A percentile compares a stretch with the other conserved stretches of the same genome.
Evolutionary conservation across 441 rosid genomes (phyloP).

Genomic region (Adansonia gregorii): DNA sequence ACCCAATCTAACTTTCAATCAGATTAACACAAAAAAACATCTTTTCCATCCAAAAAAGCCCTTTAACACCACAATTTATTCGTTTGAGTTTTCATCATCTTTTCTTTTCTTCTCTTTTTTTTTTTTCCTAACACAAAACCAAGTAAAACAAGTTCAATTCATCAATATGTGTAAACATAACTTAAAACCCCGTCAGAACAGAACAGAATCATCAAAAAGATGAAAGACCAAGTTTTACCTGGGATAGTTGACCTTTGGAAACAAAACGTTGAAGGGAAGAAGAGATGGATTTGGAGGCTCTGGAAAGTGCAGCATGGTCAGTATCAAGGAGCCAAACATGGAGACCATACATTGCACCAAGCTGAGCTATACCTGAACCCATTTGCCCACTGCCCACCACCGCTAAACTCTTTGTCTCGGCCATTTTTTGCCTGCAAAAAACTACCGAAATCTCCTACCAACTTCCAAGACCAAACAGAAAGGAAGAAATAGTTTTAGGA

Average conservation of each 20-base stretch:
- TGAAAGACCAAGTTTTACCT: slow-evolving; percentile 40
- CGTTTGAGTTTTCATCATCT: not conserved
- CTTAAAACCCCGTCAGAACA: not conserved
- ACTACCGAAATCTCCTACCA: not conserved
- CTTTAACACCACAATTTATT: not conserved
- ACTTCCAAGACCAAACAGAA: not conserved
- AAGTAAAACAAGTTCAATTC: not conserved
- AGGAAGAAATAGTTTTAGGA: not conserved
- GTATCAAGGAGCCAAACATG: slow-evolving; percentile 62
- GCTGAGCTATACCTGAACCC: slow-evolving; percentile 94
- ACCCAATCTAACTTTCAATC: not conserved
- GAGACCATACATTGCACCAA: slow-evolving; percentile 68
- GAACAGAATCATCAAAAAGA: not conserved
- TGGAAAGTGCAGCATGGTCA: slow-evolving; percentile 60
- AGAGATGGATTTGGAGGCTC: slow-evolving; percentile 57
- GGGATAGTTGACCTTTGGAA: slow-evolving; percentile 61
- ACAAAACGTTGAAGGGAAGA: slow-evolving; percentile 58
- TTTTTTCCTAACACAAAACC: not conserved
- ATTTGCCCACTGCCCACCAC: slow-evolving; percentile 87
- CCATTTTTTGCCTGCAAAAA: slow-evolving; percentile 30
- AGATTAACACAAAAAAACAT: not conserved
- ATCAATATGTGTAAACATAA: not conserved
- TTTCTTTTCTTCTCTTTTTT: not conserved
- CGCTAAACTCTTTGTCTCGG: slow-evolving; percentile 52
- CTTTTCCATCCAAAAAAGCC: not conserved